Conservation (phyloP, 306 rosid species). For the Ceratonia siliqua region DNA sequence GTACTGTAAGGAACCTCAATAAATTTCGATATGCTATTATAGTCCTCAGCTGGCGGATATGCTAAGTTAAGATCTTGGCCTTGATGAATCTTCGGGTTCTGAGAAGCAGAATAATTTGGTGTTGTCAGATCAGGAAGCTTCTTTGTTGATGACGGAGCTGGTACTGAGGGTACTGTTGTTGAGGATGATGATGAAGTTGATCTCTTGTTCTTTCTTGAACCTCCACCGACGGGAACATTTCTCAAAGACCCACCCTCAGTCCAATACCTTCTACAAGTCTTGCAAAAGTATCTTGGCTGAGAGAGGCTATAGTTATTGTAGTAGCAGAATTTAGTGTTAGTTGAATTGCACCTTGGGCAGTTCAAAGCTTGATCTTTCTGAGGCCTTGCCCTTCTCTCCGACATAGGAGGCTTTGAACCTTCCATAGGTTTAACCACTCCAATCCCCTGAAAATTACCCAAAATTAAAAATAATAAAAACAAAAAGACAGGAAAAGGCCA, state of each 20-base stretch:
- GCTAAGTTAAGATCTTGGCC: conserved; percentile 92
- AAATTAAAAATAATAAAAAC: conserved; percentile 14
- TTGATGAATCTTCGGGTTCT: conserved; percentile 79
- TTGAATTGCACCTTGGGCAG: conserved; percentile 97
- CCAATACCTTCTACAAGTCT: conserved; percentile 97
- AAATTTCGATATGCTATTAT: conserved; percentile 47
- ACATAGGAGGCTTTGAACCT: conserved; percentile 48
- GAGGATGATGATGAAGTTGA: conserved; percentile 47
- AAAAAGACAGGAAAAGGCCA: conserved; percentile 28
- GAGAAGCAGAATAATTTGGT: conserved; percentile 47
- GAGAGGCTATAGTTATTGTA: conserved; percentile 91
- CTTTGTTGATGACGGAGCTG: conserved; percentile 38
- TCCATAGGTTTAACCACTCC: conserved; percentile 62
- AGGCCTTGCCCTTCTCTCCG: conserved; percentile 75
- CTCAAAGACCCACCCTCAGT: conserved; percentile 98
- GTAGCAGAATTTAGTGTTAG: conserved; percentile 94
- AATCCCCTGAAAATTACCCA: conserved; percentile 42
- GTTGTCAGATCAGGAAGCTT: conserved; percentile 46
- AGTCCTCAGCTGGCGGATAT: conserved; percentile 55
- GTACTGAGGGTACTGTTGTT: conserved; percentile 21
- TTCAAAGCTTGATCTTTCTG: conserved; percentile 82
- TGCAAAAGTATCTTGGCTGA: conserved; percentile 95
- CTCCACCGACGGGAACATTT: conserved; percentile 97
- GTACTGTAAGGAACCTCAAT: conserved; percentile 44
- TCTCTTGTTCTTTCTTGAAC: conserved; percentile 91